A percentile compares a stretch with the other conserved stretches of the same genome.
phyloP scores from a whole-genome alignment of 768 basidiomycete species.

The Mrakia hoshinonis region DNA sequence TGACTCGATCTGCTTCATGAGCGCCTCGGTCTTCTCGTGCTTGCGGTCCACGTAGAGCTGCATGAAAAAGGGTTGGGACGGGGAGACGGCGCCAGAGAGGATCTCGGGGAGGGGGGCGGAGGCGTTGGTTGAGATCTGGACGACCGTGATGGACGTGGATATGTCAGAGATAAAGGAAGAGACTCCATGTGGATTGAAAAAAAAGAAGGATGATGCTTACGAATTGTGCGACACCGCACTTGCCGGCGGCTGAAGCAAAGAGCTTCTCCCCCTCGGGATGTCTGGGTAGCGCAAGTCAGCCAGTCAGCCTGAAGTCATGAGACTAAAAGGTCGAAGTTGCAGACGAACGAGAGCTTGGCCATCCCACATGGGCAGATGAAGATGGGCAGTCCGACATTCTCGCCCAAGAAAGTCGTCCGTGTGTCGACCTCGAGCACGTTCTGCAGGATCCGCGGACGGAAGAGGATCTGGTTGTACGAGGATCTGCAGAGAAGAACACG shows the following conservation, averaged over 20 bases:
- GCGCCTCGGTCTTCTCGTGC: conserved; percentile 36
- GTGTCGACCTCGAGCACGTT: conserved; percentile 40
- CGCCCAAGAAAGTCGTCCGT: conserved; percentile 40
- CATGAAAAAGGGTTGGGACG: conserved; percentile 41
- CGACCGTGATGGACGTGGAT: too few relatives aligned
- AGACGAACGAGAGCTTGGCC: conserved; percentile 40
- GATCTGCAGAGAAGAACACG: conserved; percentile 31
- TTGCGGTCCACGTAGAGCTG: conserved; percentile 33
- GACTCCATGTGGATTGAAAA: background rate
- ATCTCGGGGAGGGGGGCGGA: conserved; percentile 40
- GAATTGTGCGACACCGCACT: conserved; percentile 24
- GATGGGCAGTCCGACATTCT: conserved; percentile 39
- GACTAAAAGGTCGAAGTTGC: background rate
- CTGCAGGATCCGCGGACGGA: conserved; percentile 40
- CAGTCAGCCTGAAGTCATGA: background rate
- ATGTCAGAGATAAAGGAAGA: background rate
- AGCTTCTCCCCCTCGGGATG: conserved; percentile 25
- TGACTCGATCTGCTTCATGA: conserved; percentile 36
- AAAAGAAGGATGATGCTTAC: background rate
- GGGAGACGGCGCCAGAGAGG: conserved; percentile 25
- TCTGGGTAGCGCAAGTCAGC: background rate
- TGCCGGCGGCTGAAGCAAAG: conserved; percentile 20
- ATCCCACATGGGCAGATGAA: conserved; percentile 44
- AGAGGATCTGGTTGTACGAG: conserved; percentile 39
- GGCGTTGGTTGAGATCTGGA: conserved; percentile 42